These are phyloP conservation scores for Digitaria exilis DNA, from an alignment of 202 grass and related monocot species.

Conservation along the genomic window DNA sequence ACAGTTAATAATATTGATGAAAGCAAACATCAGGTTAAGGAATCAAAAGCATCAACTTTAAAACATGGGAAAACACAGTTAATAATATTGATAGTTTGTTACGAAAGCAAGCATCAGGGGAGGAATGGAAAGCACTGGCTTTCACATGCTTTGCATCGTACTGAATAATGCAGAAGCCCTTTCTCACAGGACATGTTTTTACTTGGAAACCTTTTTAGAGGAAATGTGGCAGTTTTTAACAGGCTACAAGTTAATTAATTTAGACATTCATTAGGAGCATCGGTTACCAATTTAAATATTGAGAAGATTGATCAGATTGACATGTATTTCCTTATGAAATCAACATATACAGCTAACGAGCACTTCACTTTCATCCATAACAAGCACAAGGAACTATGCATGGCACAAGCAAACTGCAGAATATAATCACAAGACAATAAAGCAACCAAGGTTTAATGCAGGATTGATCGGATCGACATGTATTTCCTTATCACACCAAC, in stretches of 20 bases:
- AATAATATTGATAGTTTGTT: neutral
- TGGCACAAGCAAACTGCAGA: neutral
- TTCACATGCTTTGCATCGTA: neutral
- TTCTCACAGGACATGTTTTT: neutral
- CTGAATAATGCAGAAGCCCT: neutral
- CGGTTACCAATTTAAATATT: neutral
- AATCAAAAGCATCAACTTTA: neutral
- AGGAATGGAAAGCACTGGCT: neutral
- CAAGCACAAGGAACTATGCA: neutral
- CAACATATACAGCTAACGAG: neutral
- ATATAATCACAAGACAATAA: neutral
- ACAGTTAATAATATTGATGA: neutral
- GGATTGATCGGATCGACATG: neutral
- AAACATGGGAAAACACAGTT: neutral
- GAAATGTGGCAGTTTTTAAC: neutral
- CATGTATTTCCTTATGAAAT: neutral
- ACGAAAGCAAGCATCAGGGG: neutral
- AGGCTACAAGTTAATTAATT: neutral
- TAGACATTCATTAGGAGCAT: neutral
- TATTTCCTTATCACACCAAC: neutral
- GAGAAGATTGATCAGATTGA: neutral
- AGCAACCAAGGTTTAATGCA: conserved; percentile 7
- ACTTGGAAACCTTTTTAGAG: no score
- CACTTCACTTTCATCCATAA: neutral
- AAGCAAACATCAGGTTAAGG: conserved; percentile 11